Evolutionary conservation across 1,139 yeast genomes (phyloP), one percentile per base, ranked within the genome.

Genomic region (Yamadazyma triangularis): DNA sequence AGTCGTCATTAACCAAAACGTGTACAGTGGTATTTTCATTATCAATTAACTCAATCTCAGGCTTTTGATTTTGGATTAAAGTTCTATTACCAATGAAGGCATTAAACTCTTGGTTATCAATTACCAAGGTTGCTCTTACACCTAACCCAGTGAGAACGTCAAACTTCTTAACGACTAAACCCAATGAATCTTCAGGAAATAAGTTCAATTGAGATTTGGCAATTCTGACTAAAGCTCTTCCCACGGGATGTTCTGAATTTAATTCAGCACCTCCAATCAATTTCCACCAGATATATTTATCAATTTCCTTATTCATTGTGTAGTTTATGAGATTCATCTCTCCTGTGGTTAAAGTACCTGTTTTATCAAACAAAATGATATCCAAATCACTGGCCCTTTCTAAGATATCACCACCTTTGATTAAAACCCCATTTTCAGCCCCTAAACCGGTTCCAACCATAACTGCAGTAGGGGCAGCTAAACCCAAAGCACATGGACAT

Each of bases 361-460:
- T 93, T 56, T 93, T 93, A 59, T 93, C 98, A 54, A 93, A 89
- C 22, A 93, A 64, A 15, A 91, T 75, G 4, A 79, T 70, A 39
- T 81, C 72, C 23, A 88, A 65, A 12, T 69, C 59, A 45, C 76
- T 75, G 7, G 94, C 82, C 32, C 65, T 71, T 52, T 93, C 98
- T 39, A 93, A 70, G 9, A 85, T 75, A 34, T 84, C 94, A 15
- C 97, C 98, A 29, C 97, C 96, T 57, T 91, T 91, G 47, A 93
- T 84, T 33, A 93, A 66, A 9, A 91, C 84, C 15, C 98, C 98
- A 56, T 87, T 70, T 9, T 75, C 60, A 0, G 98, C 97, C 23
- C 96, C 97, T 18, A 87, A 83, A 15, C 98, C 98, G 2, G 97
- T 89, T 5, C 97, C 98, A 4, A 91, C 98, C 96, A 91, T 89